A percentile compares a stretch with the other conserved stretches of the same genome.
These are phyloP conservation scores for Lentinus brumalis DNA, from an alignment of 768 basidiomycete genomes.

Conservation along the genomic window DNA sequence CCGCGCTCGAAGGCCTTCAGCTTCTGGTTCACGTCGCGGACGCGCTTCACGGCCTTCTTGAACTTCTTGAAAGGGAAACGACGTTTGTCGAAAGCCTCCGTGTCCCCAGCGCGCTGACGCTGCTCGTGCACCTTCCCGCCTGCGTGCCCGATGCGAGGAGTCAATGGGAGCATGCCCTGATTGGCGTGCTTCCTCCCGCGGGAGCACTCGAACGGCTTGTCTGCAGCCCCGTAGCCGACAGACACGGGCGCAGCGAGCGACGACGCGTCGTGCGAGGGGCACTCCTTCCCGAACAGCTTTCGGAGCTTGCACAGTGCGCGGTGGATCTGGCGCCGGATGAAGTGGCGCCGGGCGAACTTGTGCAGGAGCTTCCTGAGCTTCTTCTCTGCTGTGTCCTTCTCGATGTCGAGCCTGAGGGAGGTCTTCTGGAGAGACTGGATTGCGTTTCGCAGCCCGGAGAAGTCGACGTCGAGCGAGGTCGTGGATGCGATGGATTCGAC, in stretches of 20 bases:
- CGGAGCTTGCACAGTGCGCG: slow-evolving; percentile 38
- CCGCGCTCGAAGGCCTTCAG: slow-evolving; percentile 75
- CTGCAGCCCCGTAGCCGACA: background rate
- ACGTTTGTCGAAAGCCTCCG: background rate
- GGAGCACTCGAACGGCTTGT: slow-evolving; percentile 17
- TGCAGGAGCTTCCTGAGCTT: slow-evolving; percentile 28
- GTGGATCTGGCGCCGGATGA: slow-evolving; percentile 32
- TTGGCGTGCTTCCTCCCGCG: slow-evolving; percentile 1
- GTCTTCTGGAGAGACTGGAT: slow-evolving; percentile 27
- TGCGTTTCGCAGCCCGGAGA: slow-evolving; percentile 25
- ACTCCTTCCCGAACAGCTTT: slow-evolving; percentile 42
- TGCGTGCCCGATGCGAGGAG: slow-evolving; percentile 30
- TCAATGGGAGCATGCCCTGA: slow-evolving; percentile 14
- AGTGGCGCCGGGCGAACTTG: slow-evolving; percentile 4
- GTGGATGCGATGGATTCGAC: slow-evolving; percentile 23
- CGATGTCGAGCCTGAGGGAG: slow-evolving; percentile 27
- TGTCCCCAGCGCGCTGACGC: background rate
- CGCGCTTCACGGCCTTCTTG: slow-evolving; percentile 56
- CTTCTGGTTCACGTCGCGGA: slow-evolving; percentile 53
- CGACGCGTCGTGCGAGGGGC: slow-evolving; percentile 36
- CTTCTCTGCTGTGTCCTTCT: slow-evolving; percentile 31
- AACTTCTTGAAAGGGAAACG: slow-evolving; percentile 40
- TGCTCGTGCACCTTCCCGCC: slow-evolving; percentile 31
- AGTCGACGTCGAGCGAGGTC: slow-evolving; percentile 31
- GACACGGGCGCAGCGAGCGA: background rate